Evolutionary conservation across 805 yeast genomes (phyloP).

Genomic region (Dipodascus geniculatus): DNA sequence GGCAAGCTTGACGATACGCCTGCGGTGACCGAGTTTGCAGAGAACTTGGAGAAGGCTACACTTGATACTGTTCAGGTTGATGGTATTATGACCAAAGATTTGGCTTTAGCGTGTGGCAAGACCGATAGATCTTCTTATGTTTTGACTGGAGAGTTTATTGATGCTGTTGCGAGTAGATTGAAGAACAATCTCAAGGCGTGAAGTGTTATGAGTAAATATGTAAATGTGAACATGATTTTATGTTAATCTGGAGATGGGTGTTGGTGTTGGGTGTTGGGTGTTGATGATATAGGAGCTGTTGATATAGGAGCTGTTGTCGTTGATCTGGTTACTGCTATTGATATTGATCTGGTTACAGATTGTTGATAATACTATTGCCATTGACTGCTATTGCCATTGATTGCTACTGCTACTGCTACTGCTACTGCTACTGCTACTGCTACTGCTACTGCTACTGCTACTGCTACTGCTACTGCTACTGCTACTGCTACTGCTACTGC

Average conservation of each 20-base stretch:
- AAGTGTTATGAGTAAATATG: background rate
- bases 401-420: too few relatives aligned
- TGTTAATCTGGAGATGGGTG: too few relatives aligned
- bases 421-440: too few relatives aligned
- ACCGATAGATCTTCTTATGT: constrained; percentile 75
- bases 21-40: constrained; percentile 71
- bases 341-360: too few relatives aligned
- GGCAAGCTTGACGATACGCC: constrained; percentile 83
- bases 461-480: too few relatives aligned
- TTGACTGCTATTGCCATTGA: too few relatives aligned
- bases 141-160: constrained; percentile 84
- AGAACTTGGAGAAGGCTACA: constrained; percentile 69
- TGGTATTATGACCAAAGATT: constrained; percentile 90
- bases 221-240: background rate
- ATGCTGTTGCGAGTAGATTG: constrained; percentile 64
- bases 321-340: too few relatives aligned
- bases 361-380: too few relatives aligned
- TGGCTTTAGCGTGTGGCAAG: constrained; percentile 81
- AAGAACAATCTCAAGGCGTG: constrained; percentile 13
- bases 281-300: too few relatives aligned
- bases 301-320: too few relatives aligned
- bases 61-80: constrained; percentile 75
- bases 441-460: too few relatives aligned
- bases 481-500: too few relatives aligned
- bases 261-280: background rate